Evolutionary conservation across 2,329 filamentous ascomycete genomes (phyloP).

Genomic region (Colletotrichum sp.): DNA sequence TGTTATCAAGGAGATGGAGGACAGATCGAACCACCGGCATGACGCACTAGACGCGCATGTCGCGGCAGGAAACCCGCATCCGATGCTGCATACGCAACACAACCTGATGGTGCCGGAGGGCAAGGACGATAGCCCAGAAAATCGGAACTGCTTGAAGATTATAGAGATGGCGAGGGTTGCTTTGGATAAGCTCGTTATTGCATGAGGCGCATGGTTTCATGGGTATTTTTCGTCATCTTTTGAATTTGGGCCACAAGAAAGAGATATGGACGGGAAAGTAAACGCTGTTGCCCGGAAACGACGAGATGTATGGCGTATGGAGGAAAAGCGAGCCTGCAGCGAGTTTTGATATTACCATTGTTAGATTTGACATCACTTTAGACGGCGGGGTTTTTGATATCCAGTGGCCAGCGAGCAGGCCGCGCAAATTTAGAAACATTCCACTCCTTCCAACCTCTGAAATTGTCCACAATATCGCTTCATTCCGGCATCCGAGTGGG

Average conservation of each 20-base stretch:
- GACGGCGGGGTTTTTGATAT: not conserved
- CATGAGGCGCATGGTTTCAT: constrained; percentile 33
- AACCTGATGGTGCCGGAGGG: constrained; percentile 33
- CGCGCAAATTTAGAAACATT: not conserved
- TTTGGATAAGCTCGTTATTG: constrained; percentile 60
- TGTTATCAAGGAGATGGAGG: constrained; percentile 58
- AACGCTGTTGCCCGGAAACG: not conserved
- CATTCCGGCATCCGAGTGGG: not conserved
- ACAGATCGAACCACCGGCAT: constrained; percentile 53
- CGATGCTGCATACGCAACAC: constrained; percentile 28
- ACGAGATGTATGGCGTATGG: not conserved
- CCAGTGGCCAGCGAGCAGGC: not conserved
- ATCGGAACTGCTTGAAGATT: constrained; percentile 53
- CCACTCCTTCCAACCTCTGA: not conserved
- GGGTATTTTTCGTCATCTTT: not conserved
- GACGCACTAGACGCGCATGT: constrained; percentile 52
- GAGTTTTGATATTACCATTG: not conserved
- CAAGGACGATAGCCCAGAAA: constrained; percentile 38
- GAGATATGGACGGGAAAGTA: not conserved
- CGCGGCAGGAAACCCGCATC: constrained; percentile 39
- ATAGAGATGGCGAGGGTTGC: constrained; percentile 60
- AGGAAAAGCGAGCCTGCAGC: not conserved
- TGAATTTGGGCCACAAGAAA: not conserved
- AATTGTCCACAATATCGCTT: not conserved
- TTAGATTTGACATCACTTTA: not conserved